These are phyloP conservation scores for Leucocoprinus birnbaumii DNA, from an alignment of 768 basidiomycete genomes.

Conservation along the genomic window DNA sequence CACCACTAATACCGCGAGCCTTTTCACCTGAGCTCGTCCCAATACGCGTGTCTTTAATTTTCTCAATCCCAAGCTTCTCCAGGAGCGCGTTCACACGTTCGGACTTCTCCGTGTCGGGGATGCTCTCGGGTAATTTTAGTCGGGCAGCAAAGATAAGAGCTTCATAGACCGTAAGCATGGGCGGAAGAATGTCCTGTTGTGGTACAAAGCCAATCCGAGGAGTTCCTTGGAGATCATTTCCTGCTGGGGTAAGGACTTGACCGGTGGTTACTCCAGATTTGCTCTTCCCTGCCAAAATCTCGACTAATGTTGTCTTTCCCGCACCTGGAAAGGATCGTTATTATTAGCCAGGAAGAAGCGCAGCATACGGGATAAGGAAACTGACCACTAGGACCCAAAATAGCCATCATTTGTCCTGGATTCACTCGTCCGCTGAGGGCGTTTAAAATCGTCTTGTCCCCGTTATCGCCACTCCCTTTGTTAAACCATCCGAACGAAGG, in stretches of 20 bases:
- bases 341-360: neutral
- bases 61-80: slow-evolving; percentile 72
- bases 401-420: slow-evolving; percentile 86
- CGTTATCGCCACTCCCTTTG: slow-evolving; percentile 19
- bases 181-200: slow-evolving; percentile 80
- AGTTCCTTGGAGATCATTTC: slow-evolving; percentile 17
- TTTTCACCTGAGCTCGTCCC: slow-evolving; percentile 63
- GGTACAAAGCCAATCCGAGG: slow-evolving; percentile 84
- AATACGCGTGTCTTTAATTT: slow-evolving; percentile 70
- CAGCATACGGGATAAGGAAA: slow-evolving; percentile 10
- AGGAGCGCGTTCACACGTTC: slow-evolving; percentile 69
- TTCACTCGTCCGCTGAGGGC: slow-evolving; percentile 65
- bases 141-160: slow-evolving; percentile 83
- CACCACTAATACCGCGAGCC: slow-evolving; percentile 83
- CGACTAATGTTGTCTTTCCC: slow-evolving; percentile 89
- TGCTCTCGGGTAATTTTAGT: slow-evolving; percentile 75
- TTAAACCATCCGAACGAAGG: slow-evolving; percentile 11
- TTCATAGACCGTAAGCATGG: slow-evolving; percentile 78
- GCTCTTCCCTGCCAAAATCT: slow-evolving; percentile 81
- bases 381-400: slow-evolving; percentile 85
- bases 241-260: slow-evolving; percentile 50
- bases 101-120: slow-evolving; percentile 58
- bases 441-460: slow-evolving; percentile 69
- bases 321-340: slow-evolving; percentile 44
- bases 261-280: slow-evolving; percentile 75